Conservation (phyloP, 768 basidiomycete genomes). For the Mycena vulgaris region DNA sequence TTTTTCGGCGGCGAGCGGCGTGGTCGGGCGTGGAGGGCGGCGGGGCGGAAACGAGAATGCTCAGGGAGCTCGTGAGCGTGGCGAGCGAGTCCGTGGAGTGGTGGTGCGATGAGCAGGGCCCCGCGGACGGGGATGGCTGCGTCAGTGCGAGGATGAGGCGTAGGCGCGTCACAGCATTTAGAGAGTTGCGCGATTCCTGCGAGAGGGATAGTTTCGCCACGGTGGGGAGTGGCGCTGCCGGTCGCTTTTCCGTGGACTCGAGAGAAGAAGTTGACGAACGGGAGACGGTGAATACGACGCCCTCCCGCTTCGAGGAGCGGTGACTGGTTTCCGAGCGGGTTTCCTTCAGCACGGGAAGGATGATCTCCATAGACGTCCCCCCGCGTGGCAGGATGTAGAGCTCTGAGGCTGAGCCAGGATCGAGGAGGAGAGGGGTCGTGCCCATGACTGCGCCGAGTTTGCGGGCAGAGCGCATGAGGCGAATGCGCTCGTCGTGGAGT, state of each 20-base stretch:
- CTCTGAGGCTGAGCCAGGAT: neutral
- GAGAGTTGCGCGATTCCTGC: constrained; percentile 19
- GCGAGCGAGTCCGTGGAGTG: constrained; percentile 23
- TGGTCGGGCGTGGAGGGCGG: constrained; percentile 8
- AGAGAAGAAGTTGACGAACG: constrained; percentile 12
- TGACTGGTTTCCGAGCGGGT: neutral
- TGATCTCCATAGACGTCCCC: constrained; percentile 6
- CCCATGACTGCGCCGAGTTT: constrained; percentile 33
- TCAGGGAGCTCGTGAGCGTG: constrained; percentile 14
- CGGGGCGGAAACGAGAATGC: constrained; percentile 1
- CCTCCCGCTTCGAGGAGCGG: constrained; percentile 34
- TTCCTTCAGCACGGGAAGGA: neutral
- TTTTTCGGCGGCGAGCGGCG: constrained; percentile 27
- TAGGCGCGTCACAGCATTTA: constrained; percentile 24
- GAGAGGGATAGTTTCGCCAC: constrained; percentile 17
- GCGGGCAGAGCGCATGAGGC: constrained; percentile 23
- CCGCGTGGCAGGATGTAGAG: neutral
- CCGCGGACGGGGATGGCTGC: constrained; percentile 3
- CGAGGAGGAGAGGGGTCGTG: constrained; percentile 30
- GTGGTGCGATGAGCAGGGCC: neutral
- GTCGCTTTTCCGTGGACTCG: neutral
- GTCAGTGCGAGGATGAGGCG: constrained; percentile 38
- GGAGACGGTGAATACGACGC: constrained; percentile 21
- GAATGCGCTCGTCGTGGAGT: constrained; percentile 14
- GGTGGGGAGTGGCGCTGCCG: neutral